Percentiles rank a stretch among this genome's conserved stretches.
phyloP scores from a whole-genome alignment of 352 stramenopile genomes.

The Lagenidium sp. region DNA sequence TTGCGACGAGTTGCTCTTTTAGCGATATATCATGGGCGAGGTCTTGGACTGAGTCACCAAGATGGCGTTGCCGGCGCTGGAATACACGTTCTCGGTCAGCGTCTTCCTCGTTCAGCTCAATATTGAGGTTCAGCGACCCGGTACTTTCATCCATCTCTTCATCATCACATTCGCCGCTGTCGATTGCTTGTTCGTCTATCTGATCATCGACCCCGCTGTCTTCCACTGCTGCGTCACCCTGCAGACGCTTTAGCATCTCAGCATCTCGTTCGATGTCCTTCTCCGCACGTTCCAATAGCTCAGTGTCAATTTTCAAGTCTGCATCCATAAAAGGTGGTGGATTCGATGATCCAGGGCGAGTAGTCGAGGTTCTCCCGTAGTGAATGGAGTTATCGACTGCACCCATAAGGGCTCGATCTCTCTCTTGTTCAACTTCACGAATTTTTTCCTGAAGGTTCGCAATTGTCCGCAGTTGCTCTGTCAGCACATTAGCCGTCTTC shows the following conservation, averaged over 20 bases:
- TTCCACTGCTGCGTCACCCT: slow-evolving; percentile 41
- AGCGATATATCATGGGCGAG: slow-evolving; percentile 77
- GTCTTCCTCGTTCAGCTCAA: slow-evolving; percentile 42
- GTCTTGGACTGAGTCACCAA: slow-evolving; percentile 75
- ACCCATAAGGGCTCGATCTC: slow-evolving; percentile 50
- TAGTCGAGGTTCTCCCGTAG: too few species aligned
- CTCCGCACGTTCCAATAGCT: slow-evolving; percentile 55
- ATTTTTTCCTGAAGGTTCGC: slow-evolving; percentile 74
- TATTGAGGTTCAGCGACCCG: slow-evolving; percentile 21
- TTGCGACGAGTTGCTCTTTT: slow-evolving; percentile 80
- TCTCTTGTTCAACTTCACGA: slow-evolving; percentile 44
- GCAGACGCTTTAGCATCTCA: slow-evolving; percentile 64
- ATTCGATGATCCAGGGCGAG: too few species aligned
- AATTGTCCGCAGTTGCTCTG: slow-evolving; percentile 77
- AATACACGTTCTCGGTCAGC: slow-evolving; percentile 77
- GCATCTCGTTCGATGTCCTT: slow-evolving; percentile 76
- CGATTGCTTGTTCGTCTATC: neutral
- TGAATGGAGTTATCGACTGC: too few species aligned
- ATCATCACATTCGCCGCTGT: slow-evolving; percentile 20
- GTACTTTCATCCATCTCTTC: slow-evolving; percentile 24
- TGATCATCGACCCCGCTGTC: slow-evolving; percentile 11
- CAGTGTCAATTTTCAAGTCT: slow-evolving; percentile 46
- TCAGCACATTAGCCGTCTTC: slow-evolving; percentile 54
- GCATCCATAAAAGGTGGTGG: slow-evolving; percentile 25
- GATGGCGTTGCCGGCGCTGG: slow-evolving; percentile 62